Base-by-base conservation (phyloP, 2,329 filamentous ascomycete species). In the Keithomyces neogunnii region DNA sequence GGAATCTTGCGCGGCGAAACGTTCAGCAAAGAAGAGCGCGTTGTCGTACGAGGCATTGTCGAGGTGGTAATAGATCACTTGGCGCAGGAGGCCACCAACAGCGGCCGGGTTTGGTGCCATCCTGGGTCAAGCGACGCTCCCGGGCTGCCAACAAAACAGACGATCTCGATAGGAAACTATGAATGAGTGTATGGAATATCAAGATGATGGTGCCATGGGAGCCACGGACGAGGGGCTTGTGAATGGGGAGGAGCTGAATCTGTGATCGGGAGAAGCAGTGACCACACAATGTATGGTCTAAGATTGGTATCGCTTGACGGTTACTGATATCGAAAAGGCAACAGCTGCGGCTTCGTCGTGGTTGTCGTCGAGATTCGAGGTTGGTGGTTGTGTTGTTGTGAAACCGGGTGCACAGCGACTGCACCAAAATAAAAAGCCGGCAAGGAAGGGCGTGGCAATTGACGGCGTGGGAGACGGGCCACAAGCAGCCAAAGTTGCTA, bases 1-100 rank as follows among this genome's bases (percentile, higher is more conserved):
- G 29, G 86, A 82, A 61, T 97, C 92, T 60, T 92, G 88, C 48
- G 89, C 91, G 55, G 84, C 79, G 26, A 96, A 80, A 57, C 93
- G 84, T 63, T 92, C 89, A 54, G 93, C 88, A 55, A 96, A 89
- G 72, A 99, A 99, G 42, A 96, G 83, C 51, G 93, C 93, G 65
- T 95, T 97, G 51, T 91, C 84, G 64, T 87, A 78, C 38, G 91
- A 82, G 63, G 90, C 85, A 66, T 96, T 95, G 74, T 99, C 93
- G 67, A 99, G 83, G 60, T 85, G 81, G 64, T 85, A 84, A 62
- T 84, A 71, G 51, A 85, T 73, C 52, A 78, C 70, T 66, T 85
- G 81, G 62, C 77, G 75, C 53, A 85, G 62, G 55, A 81, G 70
- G 61, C 72, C 70, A 47, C 73, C 73, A 43, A 79, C 70, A 56